Evolutionary conservation across 2,329 filamentous ascomycete species (phyloP).

Genomic region (Graphilbum sp.): DNA sequence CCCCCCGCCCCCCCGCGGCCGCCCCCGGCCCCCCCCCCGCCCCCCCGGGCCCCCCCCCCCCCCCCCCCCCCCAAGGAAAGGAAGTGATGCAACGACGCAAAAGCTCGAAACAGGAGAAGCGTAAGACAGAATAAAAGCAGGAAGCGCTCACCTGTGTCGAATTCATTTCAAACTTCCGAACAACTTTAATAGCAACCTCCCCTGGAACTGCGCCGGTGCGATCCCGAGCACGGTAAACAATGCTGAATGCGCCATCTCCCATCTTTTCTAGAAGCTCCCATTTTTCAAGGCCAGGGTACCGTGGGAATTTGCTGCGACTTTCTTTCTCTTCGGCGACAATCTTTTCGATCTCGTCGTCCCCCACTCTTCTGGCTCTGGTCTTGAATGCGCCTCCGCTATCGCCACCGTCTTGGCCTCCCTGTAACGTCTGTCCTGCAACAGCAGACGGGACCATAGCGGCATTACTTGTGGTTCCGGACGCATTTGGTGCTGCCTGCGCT

Average conservation of each 20-base stretch:
- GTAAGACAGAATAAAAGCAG: conserved; percentile 17
- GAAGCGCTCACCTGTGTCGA: conserved; percentile 86
- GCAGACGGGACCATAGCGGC: conserved; percentile 1
- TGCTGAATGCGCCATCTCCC: conserved; percentile 97
- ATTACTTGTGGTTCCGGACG: neutral
- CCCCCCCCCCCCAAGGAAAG: too few species aligned
- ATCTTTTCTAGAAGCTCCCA: conserved; percentile 90
- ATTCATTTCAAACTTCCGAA: conserved; percentile 98
- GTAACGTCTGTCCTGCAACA: too few species aligned
- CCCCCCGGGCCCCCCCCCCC: too few species aligned
- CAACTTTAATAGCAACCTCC: conserved; percentile 94
- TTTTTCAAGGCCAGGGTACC: conserved; percentile 68
- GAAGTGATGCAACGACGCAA: conserved; percentile 6
- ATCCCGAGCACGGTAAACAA: conserved; percentile 85
- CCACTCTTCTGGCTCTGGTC: conserved; percentile 27
- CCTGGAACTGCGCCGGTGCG: conserved; percentile 44
- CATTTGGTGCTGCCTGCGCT: too few species aligned
- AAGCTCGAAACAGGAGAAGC: conserved; percentile 5
- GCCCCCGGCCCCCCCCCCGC: too few species aligned
- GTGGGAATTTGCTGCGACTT: conserved; percentile 69
- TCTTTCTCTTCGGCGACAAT: conserved; percentile 87
- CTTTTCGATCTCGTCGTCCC: conserved; percentile 60
- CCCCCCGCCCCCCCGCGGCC: too few species aligned
- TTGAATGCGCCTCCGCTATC: too few species aligned
- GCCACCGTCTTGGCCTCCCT: neutral